phyloP scores from a whole-genome alignment of 208 protist species.

The Strigomonas galati region DNA sequence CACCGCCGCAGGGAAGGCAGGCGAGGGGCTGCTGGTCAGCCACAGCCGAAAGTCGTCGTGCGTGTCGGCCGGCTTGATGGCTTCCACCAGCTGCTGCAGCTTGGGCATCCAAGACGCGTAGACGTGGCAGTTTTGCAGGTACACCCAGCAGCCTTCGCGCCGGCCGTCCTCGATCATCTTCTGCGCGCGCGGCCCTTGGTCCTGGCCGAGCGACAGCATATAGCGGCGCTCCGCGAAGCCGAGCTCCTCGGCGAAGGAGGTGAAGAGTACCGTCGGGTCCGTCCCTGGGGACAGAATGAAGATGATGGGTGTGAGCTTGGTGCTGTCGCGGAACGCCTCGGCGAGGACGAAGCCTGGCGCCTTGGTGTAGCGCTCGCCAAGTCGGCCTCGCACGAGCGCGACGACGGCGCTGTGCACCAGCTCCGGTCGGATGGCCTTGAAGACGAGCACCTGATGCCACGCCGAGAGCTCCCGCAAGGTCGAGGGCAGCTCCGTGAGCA shows the following conservation, averaged over 20 bases:
- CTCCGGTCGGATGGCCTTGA: slow-evolving; percentile 81
- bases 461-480: slow-evolving; percentile 38
- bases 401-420: slow-evolving; percentile 77
- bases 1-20: slow-evolving; percentile 90
- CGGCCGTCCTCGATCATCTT: slow-evolving; percentile 82
- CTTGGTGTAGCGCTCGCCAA: slow-evolving; percentile 79
- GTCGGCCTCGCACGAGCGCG: slow-evolving; percentile 53
- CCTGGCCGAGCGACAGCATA: slow-evolving; percentile 93
- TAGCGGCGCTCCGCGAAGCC: slow-evolving; percentile 83
- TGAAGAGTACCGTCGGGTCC: slow-evolving; percentile 91
- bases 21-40: slow-evolving; percentile 93
- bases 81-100: slow-evolving; percentile 88
- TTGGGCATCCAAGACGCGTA: slow-evolving; percentile 93
- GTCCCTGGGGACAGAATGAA: slow-evolving; percentile 93
- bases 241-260: slow-evolving; percentile 85
- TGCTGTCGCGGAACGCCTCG: slow-evolving; percentile 89
- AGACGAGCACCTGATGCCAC: slow-evolving; percentile 84
- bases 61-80: slow-evolving; percentile 54
- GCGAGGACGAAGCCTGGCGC: slow-evolving; percentile 79
- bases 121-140: slow-evolving; percentile 96
- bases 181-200: slow-evolving; percentile 88
- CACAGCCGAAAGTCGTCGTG: slow-evolving; percentile 94
- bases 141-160: slow-evolving; percentile 90
- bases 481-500: slow-evolving; percentile 37
- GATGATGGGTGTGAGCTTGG: slow-evolving; percentile 88